Evolutionary conservation across 345 rosid species (phyloP).

Genomic region (Corchorus olitorius): DNA sequence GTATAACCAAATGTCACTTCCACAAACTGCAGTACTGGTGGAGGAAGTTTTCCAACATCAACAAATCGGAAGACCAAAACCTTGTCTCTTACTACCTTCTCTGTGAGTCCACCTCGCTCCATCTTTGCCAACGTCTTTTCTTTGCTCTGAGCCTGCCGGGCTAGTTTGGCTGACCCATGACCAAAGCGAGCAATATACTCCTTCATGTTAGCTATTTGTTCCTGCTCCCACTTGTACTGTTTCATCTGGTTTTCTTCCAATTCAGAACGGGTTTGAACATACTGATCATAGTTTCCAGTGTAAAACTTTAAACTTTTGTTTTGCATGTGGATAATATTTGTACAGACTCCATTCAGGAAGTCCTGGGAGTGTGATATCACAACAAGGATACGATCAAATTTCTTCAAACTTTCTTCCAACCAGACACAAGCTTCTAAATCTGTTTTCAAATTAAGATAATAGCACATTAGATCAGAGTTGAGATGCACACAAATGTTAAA

Average conservation of each 20-base stretch:
- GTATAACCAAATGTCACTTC: constrained; percentile 94
- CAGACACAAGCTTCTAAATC: constrained; percentile 99
- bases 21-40: constrained; percentile 96
- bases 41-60: constrained; percentile 98
- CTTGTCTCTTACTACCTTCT: constrained; percentile 72
- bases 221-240: constrained; percentile 99
- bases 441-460: constrained; percentile 36
- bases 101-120: constrained; percentile 99
- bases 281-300: constrained; percentile 94
- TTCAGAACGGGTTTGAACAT: constrained; percentile 91
- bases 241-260: constrained; percentile 99
- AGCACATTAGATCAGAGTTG: background rate
- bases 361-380: constrained; percentile 98
- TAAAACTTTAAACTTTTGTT: constrained; percentile 75
- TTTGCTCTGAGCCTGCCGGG: constrained; percentile 99
- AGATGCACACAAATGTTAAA: background rate
- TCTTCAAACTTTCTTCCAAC: constrained; percentile 94
- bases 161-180: constrained; percentile 98
- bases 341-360: constrained; percentile 95
- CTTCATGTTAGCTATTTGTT: constrained; percentile 96
- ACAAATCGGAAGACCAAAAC: constrained; percentile 85
- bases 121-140: constrained; percentile 98
- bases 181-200: constrained; percentile 99
- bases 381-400: constrained; percentile 87
- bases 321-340: constrained; percentile 98